Evolutionary conservation across 2,329 filamentous ascomycete species (phyloP), one percentile per base, ranked within the genome.

Genomic region (Aureobasidium uvarum): DNA sequence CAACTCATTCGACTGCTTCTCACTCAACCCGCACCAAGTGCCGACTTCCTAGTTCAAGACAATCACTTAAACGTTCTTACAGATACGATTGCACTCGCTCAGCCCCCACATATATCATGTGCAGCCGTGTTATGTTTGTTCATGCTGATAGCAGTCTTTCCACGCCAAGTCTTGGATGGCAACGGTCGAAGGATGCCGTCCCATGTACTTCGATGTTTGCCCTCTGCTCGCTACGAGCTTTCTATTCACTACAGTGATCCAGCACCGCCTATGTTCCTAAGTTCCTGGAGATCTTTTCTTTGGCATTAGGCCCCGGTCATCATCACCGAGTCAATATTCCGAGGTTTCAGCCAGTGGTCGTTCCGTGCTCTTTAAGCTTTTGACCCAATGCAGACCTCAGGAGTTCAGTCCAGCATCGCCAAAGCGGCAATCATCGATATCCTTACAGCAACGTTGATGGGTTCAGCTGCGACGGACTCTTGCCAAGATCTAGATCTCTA

Each of bases 331-430:
- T 10, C 23, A 58, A 45, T 45, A n/a, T 20, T 36, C 41, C 20
- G 56, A 48, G n/a, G 41, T 46, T 60, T 38, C 56, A 60, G 41
- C 28, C 43, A 25, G 33, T 23, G 13, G 18, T 51, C 20, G 10
- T 51, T 18, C 25, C 25, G 48, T 51, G 48, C 58, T 41, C n/a
- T 39, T 62, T 62, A 58, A 45, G 20, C 54, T 58, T 58, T 58
- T 13, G 18, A 45, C 45, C 28, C 45, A 45, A 62, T 62, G 58
- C 58, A 62, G 45, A 36, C 48, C 48, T 62, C 58, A 62, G 58
- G 58, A 62, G 58, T 51, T 33, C 33, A 13, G 23, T 51, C 14
- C 45, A 51, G 41, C 45, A 51, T 62, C 58, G 43, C 43, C 18
- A 62, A 62, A 62, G 45, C 58, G 58, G 58, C 45, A 36, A 20